These are phyloP conservation scores for Aspergillus terreus DNA, from an alignment of 2,329 filamentous ascomycete species.

Conservation along the genomic window DNA sequence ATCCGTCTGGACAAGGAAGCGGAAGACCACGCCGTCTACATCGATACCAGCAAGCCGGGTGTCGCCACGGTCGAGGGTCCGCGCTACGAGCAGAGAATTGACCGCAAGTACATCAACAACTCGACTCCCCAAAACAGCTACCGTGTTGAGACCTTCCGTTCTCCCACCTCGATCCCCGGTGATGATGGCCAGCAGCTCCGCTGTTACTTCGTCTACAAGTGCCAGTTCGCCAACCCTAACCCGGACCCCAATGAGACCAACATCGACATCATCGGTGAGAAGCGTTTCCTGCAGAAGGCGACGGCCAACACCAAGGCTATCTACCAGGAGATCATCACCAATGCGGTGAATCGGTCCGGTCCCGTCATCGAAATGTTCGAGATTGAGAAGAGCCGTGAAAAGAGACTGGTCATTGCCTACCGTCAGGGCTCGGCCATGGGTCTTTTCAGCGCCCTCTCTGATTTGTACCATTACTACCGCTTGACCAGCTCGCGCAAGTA, in stretches of 20 bases:
- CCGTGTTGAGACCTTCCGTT: slow-evolving; percentile 96
- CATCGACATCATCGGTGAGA: slow-evolving; percentile 87
- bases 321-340: slow-evolving; percentile 88
- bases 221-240: slow-evolving; percentile 75
- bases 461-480: slow-evolving; percentile 98
- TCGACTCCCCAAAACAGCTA: slow-evolving; percentile 69
- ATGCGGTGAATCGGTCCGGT: slow-evolving; percentile 78
- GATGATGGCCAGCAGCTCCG: slow-evolving; percentile 77
- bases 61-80: slow-evolving; percentile 72
- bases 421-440: slow-evolving; percentile 87
- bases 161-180: slow-evolving; percentile 72
- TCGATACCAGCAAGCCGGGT: slow-evolving; percentile 92
- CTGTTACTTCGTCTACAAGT: slow-evolving; percentile 99
- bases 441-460: slow-evolving; percentile 90
- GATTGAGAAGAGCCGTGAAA: slow-evolving; percentile 85
- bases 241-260: slow-evolving; percentile 75
- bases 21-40: slow-evolving; percentile 92
- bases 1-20: slow-evolving; percentile 96
- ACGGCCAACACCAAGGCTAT: slow-evolving; percentile 93
- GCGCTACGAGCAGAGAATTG: slow-evolving; percentile 89
- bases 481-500: slow-evolving; percentile 96
- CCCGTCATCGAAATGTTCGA: slow-evolving; percentile 98
- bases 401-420: slow-evolving; percentile 91
- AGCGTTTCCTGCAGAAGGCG: slow-evolving; percentile 91
- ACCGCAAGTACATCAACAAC: slow-evolving; percentile 90